A percentile compares a stretch with the other conserved stretches of the same genome.
Conservation (phyloP, 108 stramenopile genomes). For the Nitzschia inconspicua region DNA sequence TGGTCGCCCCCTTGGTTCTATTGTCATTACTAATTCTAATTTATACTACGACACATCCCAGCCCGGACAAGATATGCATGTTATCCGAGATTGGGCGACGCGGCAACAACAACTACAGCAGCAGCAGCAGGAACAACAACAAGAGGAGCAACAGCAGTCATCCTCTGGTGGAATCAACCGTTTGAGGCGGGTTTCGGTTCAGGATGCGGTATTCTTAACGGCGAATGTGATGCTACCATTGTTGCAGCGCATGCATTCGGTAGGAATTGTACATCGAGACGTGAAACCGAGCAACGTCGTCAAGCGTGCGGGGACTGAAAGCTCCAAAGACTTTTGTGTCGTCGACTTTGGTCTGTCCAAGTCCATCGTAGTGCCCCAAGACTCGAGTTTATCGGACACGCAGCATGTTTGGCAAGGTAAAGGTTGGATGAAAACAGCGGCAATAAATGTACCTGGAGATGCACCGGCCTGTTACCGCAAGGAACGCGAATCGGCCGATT, state of each 20-base stretch:
- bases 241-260: slow-evolving; percentile 70
- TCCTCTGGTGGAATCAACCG: background rate
- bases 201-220: slow-evolving; percentile 77
- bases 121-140: background rate
- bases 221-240: slow-evolving; percentile 78
- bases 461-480: slow-evolving; percentile 44
- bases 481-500: slow-evolving; percentile 73
- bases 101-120: background rate
- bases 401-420: slow-evolving; percentile 53
- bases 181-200: slow-evolving; percentile 45
- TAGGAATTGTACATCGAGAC: slow-evolving; percentile 81
- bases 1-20: too few species aligned
- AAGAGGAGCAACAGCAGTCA: background rate
- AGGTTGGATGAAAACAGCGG: slow-evolving; percentile 42
- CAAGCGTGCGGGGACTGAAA: slow-evolving; percentile 11
- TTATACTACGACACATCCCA: too few species aligned
- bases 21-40: too few species aligned
- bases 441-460: background rate
- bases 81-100: slow-evolving; percentile 53
- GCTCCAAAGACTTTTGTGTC: slow-evolving; percentile 42
- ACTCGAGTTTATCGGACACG: slow-evolving; percentile 53
- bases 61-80: slow-evolving; percentile 83
- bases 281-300: slow-evolving; percentile 85
- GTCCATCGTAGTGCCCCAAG: slow-evolving; percentile 71
- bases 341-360: slow-evolving; percentile 88